phyloP scores from a whole-genome alignment of 2,329 filamentous ascomycete species.

The Claviceps arundinis region DNA sequence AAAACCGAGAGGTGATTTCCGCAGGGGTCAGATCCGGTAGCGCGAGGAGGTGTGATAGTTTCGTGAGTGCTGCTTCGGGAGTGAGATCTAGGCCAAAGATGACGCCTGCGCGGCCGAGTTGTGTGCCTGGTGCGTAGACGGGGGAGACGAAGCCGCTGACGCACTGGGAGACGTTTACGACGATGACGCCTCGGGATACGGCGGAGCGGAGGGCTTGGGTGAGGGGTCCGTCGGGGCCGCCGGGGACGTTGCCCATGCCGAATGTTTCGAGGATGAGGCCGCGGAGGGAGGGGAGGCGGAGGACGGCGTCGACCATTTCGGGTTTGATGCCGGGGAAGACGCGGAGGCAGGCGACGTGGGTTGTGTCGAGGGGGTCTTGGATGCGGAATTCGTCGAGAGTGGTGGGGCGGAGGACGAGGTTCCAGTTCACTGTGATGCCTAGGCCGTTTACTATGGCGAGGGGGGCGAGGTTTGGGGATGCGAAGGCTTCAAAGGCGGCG shows the following conservation, averaged over 20 bases:
- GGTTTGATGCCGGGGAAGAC: conserved; percentile 88
- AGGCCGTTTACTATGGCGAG: conserved; percentile 71
- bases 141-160: conserved; percentile 63
- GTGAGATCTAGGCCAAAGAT: conserved; percentile 85
- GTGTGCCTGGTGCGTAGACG: conserved; percentile 65
- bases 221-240: conserved; percentile 65
- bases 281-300: conserved; percentile 60
- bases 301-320: conserved; percentile 81
- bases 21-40: conserved; percentile 46
- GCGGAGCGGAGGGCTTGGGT: conserved; percentile 65
- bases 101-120: conserved; percentile 69
- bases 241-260: conserved; percentile 82
- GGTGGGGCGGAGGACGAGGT: conserved; percentile 60
- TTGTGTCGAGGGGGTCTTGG: conserved; percentile 59
- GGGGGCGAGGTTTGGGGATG: conserved; percentile 73
- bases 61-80: conserved; percentile 80
- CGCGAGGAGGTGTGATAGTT: conserved; percentile 75
- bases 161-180: conserved; percentile 90
- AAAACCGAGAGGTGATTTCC: conserved; percentile 60
- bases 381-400: conserved; percentile 62
- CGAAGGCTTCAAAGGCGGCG: conserved; percentile 76
- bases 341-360: conserved; percentile 79
- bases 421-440: conserved; percentile 70
- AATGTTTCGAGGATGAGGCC: conserved; percentile 86
- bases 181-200: conserved; percentile 66